Base-by-base conservation (phyloP, 345 rosid species). In the Eucalyptus dawsonii region DNA sequence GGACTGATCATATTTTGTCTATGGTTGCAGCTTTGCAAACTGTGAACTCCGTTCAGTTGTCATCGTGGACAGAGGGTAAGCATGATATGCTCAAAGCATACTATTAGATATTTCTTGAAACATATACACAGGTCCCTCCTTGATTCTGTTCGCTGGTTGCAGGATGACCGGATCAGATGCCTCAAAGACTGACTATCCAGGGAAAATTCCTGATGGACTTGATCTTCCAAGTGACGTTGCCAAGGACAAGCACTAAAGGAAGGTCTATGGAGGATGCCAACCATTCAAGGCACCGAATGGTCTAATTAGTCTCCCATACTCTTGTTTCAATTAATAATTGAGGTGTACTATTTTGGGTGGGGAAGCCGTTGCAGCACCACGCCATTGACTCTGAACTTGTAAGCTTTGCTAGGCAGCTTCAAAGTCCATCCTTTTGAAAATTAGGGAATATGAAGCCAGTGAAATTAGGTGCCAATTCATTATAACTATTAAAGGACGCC, bases 1-100 rank as follows among this genome's bases (percentile, higher is more conserved):
- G 53, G 31, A 45, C 34, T 42, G 76, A 40, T 21, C 31, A 87
- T 50, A 22, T 65, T 14, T 62, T 87, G 31, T 49, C 40, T 62
- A 27, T 86, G 56, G 86, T 29, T 90, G 76, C 89, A 95, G 97
- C 83, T 95, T 95, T 86, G 90, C 31, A 54, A 94, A 95, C 69
- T 95, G 97, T 72, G 96, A 95, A 60, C 88, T 95, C 69, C 96
- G 95, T 14, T 93, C 96, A 4, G 91, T 95, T 47, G 90, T 93
- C 88, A 88, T 95, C 9, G 90, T 93, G 7, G 93, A 93, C 45
- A 89, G 76, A 87, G 93, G 94, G 94, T 94, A 42, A 90, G 90
- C 87, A 58, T 31, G 86, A 87, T 8, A 50, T 22, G 27, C 87
- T 25, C 62, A 50, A 17, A 29, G 22, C 42, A 86, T 29, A 86